Base-by-base conservation (phyloP, 2,329 filamentous ascomycete species). In the Botryosphaeria dothidea region DNA sequence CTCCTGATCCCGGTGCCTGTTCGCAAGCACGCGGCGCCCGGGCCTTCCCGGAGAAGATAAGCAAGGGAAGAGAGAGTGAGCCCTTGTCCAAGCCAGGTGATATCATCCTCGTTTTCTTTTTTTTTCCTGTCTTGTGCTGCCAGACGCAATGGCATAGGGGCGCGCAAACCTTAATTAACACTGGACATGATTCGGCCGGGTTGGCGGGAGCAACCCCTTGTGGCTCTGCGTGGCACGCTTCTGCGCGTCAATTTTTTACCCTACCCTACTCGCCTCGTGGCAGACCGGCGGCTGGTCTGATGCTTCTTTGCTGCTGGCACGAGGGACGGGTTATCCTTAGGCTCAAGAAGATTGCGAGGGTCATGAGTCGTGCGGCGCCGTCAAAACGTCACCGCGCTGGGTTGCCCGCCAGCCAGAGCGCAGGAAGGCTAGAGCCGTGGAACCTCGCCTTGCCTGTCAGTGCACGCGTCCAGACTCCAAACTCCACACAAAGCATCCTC, bases 401-500 rank as follows among this genome's bases (percentile, higher is more conserved):
- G 29, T 13, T 17, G 46, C 49, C 15, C 29, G 51, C 51, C 36
- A 43, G 52, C 21, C 52, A 43, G 52, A 41, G 52, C 31, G 19
- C 27, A 43, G 17, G 15, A 43, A 57, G 34, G 23, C 52, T 34
- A 34, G 31, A 34, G 31, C 7, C 8, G 52, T 31, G 56, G 56
- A 38, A 36, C 36, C 38, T 45, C 43, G 38, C 56, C 56, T 38
- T 60, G 56, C 56, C 41, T 21, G 56, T 46, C 56, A 46, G 25
- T 60, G 56, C 56, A 27, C 54, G 48, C 48, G 48, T 29, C 48
- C 48, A 25, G 48, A 31, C 56, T 46, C n/a, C 41, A 31, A 41
- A 60, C 56, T 60, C 56, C 56, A 60, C 56, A 60, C 41, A 46
- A 43, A 46, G 27, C 56, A 46, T 60, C 56, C 56, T 60, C 23